A percentile compares a stretch with the other conserved stretches of the same genome.
Evolutionary conservation across 345 rosid species (phyloP).

Genomic region (Moricandia arvensis): DNA sequence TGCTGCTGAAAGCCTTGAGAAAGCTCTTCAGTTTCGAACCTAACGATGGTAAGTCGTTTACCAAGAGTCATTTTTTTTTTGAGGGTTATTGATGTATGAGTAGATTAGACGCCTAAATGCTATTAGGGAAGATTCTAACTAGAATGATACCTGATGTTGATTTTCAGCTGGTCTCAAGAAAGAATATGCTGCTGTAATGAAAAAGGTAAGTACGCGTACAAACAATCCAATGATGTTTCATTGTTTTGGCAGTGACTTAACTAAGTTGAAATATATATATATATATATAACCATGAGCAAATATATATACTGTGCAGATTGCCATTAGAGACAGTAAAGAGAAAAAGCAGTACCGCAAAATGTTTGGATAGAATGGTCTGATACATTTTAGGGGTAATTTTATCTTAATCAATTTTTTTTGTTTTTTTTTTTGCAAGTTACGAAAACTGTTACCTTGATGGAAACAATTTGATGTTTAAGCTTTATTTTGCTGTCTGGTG

Average conservation of each 20-base stretch:
- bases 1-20: constrained; percentile 90
- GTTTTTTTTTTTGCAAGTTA: neutral
- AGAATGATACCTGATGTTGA: constrained; percentile 3
- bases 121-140: constrained; percentile 1
- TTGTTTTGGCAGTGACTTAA: neutral
- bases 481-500: neutral
- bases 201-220: constrained; percentile 54
- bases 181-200: constrained; percentile 77
- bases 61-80: neutral
- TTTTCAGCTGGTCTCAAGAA: constrained; percentile 77
- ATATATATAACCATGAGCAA: neutral
- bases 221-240: neutral
- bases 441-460: neutral
- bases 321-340: constrained; percentile 59
- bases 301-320: constrained; percentile 48
- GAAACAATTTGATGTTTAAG: neutral
- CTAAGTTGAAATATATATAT: neutral
- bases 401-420: neutral
- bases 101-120: neutral
- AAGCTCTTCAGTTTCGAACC: constrained; percentile 88
- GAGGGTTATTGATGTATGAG: neutral
- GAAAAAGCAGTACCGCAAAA: constrained; percentile 68
- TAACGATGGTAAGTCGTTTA: constrained; percentile 61
- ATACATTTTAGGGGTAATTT: constrained; percentile 32
- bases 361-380: constrained; percentile 50